Base-by-base conservation (phyloP, 1,139 yeast genomes). In the Geotrichum phurueaensis region DNA sequence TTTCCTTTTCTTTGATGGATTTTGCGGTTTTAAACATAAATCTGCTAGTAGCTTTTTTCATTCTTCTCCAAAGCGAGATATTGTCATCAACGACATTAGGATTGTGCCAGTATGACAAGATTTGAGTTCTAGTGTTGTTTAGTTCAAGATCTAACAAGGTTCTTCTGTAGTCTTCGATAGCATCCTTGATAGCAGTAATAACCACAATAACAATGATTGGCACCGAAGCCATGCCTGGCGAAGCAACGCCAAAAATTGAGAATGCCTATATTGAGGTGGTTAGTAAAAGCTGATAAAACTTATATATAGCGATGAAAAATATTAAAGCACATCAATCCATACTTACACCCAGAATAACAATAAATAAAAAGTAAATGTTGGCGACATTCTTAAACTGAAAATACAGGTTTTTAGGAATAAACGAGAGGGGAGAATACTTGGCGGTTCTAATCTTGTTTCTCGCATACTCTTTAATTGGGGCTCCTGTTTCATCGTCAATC, bases 391-490 rank as follows among this genome's bases (percentile, higher is more conserved):
- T 84, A 73, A 94, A 92, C 75, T 94, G 98, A 66, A 80, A 81
- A 61, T 78, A 72, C 54, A 94, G 73, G 73, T 94, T 92, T 74
- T 90, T 91, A 15, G 98, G 98, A 53, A 94, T 70, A 69, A 94
- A 94, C 5, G 95, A 78, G 57, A 94, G 71, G 5, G 97, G 97
- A 10, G 98, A 92, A 74, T 94, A 94, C 75, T 91, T 92, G 3
- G 99, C 91, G 1, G 99, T 92, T 77, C 97, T 86, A 68, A 94
- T 90, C 74, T 94, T 94, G 77, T 94, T 94, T 71, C 96, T 81
- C 2, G 96, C 85, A 71, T 86, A 94, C 15, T 70, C 66, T 12
- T 75, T 69, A 5, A 77, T 68, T 0, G 96, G 95, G 60, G 78
- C 74, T 18, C 90, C 90, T 5, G 84, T 79, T 54, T 81, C 85